A percentile compares a stretch with the other conserved stretches of the same genome.
These are phyloP conservation scores for Cryphonectria nitschkei DNA, from an alignment of 2,329 filamentous ascomycete genomes.

Conservation along the genomic window DNA sequence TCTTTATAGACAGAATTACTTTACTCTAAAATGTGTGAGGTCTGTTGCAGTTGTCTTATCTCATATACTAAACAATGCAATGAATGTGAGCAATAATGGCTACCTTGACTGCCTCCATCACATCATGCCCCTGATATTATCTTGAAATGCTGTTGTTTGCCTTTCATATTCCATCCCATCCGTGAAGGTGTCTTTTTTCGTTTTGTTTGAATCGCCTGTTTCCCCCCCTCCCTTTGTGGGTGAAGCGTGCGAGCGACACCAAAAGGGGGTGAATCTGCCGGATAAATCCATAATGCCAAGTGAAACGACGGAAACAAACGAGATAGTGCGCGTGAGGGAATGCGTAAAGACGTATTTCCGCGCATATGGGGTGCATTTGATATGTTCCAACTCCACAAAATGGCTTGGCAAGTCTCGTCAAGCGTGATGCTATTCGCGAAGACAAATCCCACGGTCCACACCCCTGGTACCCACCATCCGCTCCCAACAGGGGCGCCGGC, in stretches of 20 bases:
- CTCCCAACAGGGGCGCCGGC: not conserved
- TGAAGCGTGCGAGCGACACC: not conserved
- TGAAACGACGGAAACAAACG: conserved; percentile 6
- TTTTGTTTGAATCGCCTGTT: not conserved
- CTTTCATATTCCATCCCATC: not conserved
- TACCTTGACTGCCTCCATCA: not conserved
- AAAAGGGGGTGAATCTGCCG: not conserved
- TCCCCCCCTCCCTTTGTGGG: too few species aligned
- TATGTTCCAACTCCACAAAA: not conserved
- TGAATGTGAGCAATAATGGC: too few species aligned
- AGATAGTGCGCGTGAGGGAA: not conserved
- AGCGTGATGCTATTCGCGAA: not conserved
- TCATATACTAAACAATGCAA: not conserved
- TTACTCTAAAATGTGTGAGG: not conserved
- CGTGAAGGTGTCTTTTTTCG: not conserved
- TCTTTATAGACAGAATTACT: too few species aligned
- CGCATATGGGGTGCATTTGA: not conserved
- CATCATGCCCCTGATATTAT: not conserved
- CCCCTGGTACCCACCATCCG: not conserved
- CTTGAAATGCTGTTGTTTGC: not conserved
- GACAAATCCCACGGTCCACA: not conserved
- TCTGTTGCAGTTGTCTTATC: not conserved
- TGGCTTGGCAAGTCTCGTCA: not conserved
- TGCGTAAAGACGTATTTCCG: not conserved
- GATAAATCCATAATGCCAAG: not conserved